phyloP scores from a whole-genome alignment of 2,329 filamentous ascomycete species.

The Didymella pomorum region DNA sequence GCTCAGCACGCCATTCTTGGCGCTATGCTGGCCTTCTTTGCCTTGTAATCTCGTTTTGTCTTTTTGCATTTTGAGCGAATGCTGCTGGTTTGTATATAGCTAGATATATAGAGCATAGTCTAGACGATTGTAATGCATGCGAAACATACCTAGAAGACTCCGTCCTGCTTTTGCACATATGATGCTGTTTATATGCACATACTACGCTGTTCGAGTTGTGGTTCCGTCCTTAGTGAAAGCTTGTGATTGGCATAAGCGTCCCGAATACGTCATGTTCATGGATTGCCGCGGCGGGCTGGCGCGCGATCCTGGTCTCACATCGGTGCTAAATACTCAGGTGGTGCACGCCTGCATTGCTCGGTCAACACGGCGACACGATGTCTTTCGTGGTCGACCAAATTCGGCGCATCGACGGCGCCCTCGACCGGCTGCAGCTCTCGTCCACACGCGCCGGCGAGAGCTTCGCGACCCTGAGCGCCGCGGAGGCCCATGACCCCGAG shows the following conservation, averaged over 20 bases:
- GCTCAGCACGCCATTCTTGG: slow-evolving; percentile 38
- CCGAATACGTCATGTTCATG: slow-evolving; percentile 12
- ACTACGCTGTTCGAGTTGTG: background rate
- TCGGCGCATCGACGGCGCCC: slow-evolving; percentile 64
- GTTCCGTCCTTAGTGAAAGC: background rate
- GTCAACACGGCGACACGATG: slow-evolving; percentile 45
- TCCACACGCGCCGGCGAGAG: slow-evolving; percentile 38
- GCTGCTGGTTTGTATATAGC: slow-evolving; percentile 2
- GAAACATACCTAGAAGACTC: background rate
- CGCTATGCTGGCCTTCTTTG: slow-evolving; percentile 45
- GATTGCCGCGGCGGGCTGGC: slow-evolving; percentile 3
- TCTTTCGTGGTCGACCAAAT: slow-evolving; percentile 60
- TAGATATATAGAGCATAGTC: slow-evolving; percentile 2
- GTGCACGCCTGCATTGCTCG: slow-evolving; percentile 9
- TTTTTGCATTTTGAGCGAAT: background rate
- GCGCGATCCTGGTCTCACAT: slow-evolving; percentile 16
- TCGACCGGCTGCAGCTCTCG: slow-evolving; percentile 65
- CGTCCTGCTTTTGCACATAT: background rate
- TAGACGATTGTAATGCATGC: slow-evolving; percentile 8
- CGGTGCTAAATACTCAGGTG: background rate
- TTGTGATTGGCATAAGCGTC: slow-evolving; percentile 6
- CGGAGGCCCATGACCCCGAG: slow-evolving; percentile 48
- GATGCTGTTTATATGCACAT: background rate
- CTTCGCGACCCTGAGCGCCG: slow-evolving; percentile 42
- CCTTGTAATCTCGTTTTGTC: slow-evolving; percentile 34